Percentiles rank a stretch among this genome's conserved stretches.
Evolutionary conservation across 495 filamentous ascomycete species (phyloP).

Genomic region (Penicillium cinerascens): DNA sequence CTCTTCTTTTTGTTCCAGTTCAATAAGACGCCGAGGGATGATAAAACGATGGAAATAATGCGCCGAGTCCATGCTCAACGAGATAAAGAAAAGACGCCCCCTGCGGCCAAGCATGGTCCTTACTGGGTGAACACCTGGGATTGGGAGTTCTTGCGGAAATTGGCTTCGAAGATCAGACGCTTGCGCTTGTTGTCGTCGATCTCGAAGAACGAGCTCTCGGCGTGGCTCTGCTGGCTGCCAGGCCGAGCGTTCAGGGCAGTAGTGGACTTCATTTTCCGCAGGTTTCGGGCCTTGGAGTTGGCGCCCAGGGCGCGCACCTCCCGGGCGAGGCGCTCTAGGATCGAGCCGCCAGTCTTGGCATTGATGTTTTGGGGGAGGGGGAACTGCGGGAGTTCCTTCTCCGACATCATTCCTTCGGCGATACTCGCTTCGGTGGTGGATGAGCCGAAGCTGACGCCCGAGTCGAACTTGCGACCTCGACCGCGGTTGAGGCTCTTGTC

Average conservation of each 20-base stretch:
- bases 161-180: slow-evolving; percentile 48
- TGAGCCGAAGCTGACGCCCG: slow-evolving; percentile 58
- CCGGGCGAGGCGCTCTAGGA: slow-evolving; percentile 56
- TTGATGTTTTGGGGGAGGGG: slow-evolving; percentile 21
- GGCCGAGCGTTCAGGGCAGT: slow-evolving; percentile 31
- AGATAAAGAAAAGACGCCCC: slow-evolving; percentile 1
- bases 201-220: slow-evolving; percentile 41
- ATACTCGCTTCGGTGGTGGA: slow-evolving; percentile 32
- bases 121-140: slow-evolving; percentile 20
- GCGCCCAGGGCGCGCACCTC: slow-evolving; percentile 52
- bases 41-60: slow-evolving; percentile 1
- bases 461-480: slow-evolving; percentile 57
- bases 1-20: slow-evolving; percentile 11
- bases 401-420: slow-evolving; percentile 23
- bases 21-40: slow-evolving; percentile 9
- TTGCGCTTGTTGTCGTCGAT: slow-evolving; percentile 48
- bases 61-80: slow-evolving; percentile 3
- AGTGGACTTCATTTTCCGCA: slow-evolving; percentile 51
- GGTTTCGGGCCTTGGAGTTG: slow-evolving; percentile 26
- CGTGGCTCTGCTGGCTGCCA: slow-evolving; percentile 23
- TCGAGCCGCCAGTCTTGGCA: slow-evolving; percentile 40
- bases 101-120: not conserved
- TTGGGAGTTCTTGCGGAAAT: slow-evolving; percentile 38
- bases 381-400: slow-evolving; percentile 49
- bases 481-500: slow-evolving; percentile 25